A percentile compares a stretch with the other conserved stretches of the same genome.
Evolutionary conservation across 768 basidiomycete species (phyloP).

Genomic region (Amanita pseudoporphyria): DNA sequence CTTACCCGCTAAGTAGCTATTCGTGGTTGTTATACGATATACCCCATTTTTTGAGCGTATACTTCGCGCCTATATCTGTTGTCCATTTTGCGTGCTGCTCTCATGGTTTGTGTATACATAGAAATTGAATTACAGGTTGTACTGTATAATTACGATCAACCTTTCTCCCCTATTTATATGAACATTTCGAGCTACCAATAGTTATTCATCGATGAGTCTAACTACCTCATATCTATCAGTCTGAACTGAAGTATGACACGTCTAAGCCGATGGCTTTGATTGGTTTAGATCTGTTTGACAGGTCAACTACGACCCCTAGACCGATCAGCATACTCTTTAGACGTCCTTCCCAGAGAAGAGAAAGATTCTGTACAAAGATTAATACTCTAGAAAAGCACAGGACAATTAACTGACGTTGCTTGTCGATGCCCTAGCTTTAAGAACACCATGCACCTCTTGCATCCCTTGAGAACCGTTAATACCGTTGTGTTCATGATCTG

Average conservation of each 20-base stretch:
- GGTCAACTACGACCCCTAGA: slow-evolving; percentile 84
- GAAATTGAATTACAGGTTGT: background rate
- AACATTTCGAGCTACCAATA: too few relatives aligned
- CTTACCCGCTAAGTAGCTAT: background rate
- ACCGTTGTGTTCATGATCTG: slow-evolving; percentile 20
- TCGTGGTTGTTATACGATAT: background rate
- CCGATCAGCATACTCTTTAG: slow-evolving; percentile 84
- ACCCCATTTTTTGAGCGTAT: background rate
- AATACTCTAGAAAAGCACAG: background rate
- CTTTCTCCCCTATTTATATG: background rate
- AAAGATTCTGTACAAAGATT: slow-evolving; percentile 52
- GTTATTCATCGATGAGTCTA: background rate
- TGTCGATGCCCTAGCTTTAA: slow-evolving; percentile 86
- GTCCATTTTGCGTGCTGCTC: background rate
- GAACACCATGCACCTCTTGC: slow-evolving; percentile 60
- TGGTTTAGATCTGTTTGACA: slow-evolving; percentile 76
- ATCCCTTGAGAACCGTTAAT: slow-evolving; percentile 11
- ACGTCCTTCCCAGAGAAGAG: slow-evolving; percentile 91
- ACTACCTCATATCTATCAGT: slow-evolving; percentile 9
- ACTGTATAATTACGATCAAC: background rate
- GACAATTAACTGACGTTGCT: slow-evolving; percentile 54
- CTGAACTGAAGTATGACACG: slow-evolving; percentile 83
- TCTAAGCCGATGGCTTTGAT: slow-evolving; percentile 89
- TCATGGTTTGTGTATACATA: background rate
- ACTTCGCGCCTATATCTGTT: background rate